These are phyloP conservation scores for Nigrospora sphaerica DNA, from an alignment of 2,329 filamentous ascomycete species.

Conservation along the genomic window DNA sequence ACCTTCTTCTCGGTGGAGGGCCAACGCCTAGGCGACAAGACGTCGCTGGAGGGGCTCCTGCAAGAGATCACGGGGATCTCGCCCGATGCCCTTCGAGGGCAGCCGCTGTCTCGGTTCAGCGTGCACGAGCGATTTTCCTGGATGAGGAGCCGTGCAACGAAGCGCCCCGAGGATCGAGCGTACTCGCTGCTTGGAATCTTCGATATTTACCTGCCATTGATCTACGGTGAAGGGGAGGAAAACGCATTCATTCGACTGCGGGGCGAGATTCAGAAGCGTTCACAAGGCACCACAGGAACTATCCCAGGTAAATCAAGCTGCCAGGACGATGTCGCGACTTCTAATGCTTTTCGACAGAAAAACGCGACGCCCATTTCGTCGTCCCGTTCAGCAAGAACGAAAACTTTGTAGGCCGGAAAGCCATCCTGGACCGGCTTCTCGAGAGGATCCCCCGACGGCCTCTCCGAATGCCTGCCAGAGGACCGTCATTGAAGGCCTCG, in stretches of 20 bases:
- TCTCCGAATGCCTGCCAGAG: not conserved
- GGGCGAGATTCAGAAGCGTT: slow-evolving; percentile 3
- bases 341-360: no score
- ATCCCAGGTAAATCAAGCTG: no score
- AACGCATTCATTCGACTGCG: slow-evolving; percentile 4
- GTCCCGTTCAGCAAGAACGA: not conserved
- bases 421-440: not conserved
- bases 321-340: no score
- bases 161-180: not conserved
- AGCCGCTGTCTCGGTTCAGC: not conserved
- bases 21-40: not conserved
- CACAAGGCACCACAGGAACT: no score
- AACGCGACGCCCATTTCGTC: not conserved
- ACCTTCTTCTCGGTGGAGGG: not conserved
- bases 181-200: slow-evolving; percentile 1
- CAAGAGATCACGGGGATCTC: not conserved
- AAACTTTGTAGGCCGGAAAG: not conserved
- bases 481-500: not conserved
- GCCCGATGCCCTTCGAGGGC: not conserved
- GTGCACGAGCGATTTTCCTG: not conserved
- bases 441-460: not conserved
- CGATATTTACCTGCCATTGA: not conserved
- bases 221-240: not conserved
- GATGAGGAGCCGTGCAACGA: not conserved
- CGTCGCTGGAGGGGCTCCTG: not conserved